Conservation (phyloP, 208 protist genomes). For the Acanthamoeba royreba region DNA sequence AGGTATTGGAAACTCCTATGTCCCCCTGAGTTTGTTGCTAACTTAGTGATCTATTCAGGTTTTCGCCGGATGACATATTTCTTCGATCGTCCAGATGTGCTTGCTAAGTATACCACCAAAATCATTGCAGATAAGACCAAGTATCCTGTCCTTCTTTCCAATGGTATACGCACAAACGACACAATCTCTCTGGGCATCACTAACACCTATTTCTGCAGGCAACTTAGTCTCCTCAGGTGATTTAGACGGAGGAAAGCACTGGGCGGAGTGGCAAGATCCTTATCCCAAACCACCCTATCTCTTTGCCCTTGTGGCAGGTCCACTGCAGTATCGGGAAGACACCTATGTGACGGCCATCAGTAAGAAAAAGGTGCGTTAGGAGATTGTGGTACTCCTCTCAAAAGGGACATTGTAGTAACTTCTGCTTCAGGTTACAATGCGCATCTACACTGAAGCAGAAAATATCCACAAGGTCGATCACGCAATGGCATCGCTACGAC, state of each 20-base stretch:
- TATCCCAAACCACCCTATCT: constrained; percentile 59
- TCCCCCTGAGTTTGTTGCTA: not conserved
- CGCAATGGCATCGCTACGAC: constrained; percentile 70
- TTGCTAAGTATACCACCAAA: constrained; percentile 47
- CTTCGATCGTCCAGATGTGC: constrained; percentile 55
- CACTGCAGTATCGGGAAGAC: not conserved
- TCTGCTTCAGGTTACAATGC: not conserved
- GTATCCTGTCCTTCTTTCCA: constrained; percentile 49
- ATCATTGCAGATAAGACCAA: constrained; percentile 38
- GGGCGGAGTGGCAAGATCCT: constrained; percentile 50
- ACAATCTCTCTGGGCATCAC: not conserved
- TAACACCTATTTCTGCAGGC: not conserved
- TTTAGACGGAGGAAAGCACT: not conserved
- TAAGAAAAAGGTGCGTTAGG: not conserved
- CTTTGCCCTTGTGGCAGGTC: constrained; percentile 61
- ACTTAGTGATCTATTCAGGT: not conserved
- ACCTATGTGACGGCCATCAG: not conserved
- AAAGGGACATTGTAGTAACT: not conserved
- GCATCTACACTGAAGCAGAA: constrained; percentile 61
- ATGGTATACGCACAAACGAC: not conserved
- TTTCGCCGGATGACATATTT: constrained; percentile 62
- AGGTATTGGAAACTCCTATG: not conserved
- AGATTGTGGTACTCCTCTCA: not conserved
- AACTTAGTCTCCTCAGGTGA: not conserved
- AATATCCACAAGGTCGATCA: constrained; percentile 60